Conservation (phyloP, 768 basidiomycete genomes). For the Phanerochaete carnosa region DNA sequence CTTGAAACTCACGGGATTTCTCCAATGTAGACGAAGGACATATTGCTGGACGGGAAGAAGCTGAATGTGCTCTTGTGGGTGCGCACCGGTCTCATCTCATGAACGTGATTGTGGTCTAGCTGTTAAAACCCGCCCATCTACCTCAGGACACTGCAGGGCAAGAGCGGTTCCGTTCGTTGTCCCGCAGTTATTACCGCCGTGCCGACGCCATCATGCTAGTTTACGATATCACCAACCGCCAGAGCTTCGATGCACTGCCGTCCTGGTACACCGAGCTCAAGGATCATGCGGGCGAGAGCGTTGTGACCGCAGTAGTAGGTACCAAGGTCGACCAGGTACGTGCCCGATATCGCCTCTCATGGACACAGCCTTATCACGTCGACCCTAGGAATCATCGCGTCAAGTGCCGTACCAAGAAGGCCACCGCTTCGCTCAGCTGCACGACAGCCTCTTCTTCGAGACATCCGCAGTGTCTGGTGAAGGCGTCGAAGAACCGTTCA, state of each 20-base stretch:
- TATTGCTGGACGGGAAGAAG: slow-evolving; percentile 61
- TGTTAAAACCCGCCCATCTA: too few species aligned
- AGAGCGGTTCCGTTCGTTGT: slow-evolving; percentile 94
- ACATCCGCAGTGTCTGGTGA: slow-evolving; percentile 89
- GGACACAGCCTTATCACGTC: slow-evolving; percentile 29
- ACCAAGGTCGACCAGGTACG: slow-evolving; percentile 90
- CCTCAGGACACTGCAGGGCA: slow-evolving; percentile 46
- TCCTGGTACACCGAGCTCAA: slow-evolving; percentile 92
- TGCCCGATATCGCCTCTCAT: neutral
- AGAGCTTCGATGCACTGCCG: slow-evolving; percentile 90
- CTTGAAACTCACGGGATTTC: neutral
- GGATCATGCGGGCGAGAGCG: slow-evolving; percentile 81
- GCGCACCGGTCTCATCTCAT: slow-evolving; percentile 25
- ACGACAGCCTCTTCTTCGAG: slow-evolving; percentile 88
- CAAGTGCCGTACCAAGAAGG: slow-evolving; percentile 74
- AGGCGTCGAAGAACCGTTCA: slow-evolving; percentile 74
- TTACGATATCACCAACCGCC: slow-evolving; percentile 89
- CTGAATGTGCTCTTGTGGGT: slow-evolving; percentile 98
- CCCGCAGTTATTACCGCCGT: slow-evolving; percentile 91
- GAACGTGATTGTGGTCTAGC: neutral
- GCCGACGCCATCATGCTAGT: slow-evolving; percentile 86
- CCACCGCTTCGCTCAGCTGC: slow-evolving; percentile 71
- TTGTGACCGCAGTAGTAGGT: slow-evolving; percentile 93
- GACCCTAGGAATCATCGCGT: neutral
- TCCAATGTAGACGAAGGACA: slow-evolving; percentile 61